Evolutionary conservation across 345 rosid genomes (phyloP).

Genomic region (Fremontodendron californicum): DNA sequence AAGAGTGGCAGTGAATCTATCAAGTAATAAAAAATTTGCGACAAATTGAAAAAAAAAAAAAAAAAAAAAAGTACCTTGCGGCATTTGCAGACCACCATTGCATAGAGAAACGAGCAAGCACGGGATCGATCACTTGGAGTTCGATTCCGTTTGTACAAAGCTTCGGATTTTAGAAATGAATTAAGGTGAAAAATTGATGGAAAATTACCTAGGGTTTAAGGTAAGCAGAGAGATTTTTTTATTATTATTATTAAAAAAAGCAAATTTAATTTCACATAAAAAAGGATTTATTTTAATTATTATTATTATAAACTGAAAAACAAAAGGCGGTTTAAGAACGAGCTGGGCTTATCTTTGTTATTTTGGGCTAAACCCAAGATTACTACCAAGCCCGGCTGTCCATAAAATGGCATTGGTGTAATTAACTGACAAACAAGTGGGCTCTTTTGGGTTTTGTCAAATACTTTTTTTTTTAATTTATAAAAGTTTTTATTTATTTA

Average conservation of each 20-base stretch:
- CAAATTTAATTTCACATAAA: not conserved
- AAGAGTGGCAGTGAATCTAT: not conserved
- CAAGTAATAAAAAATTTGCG: not conserved
- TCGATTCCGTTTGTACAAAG: not conserved
- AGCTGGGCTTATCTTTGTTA: not conserved
- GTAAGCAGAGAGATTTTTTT: not conserved
- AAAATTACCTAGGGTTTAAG: conserved; percentile 21
- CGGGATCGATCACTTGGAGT: conserved; percentile 19
- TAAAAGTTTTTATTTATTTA: not conserved
- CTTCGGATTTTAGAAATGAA: not conserved
- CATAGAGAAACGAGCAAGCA: conserved; percentile 18
- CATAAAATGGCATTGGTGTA: not conserved
- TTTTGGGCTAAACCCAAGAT: not conserved
- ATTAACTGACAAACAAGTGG: not conserved
- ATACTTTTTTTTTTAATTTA: not conserved
- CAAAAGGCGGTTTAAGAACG: not conserved
- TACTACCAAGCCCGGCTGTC: not conserved
- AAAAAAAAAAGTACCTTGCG: conserved; percentile 49
- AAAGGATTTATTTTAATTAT: not conserved
- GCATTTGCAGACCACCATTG: conserved; percentile 95
- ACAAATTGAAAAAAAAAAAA: not conserved
- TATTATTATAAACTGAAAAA: not conserved
- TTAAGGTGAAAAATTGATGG: not conserved
- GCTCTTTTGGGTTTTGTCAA: not conserved
- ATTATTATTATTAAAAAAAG: too few relatives aligned